Evolutionary conservation across 2,329 filamentous ascomycete species (phyloP), one percentile per base, ranked within the genome.

Genomic region (Aspergillus sp.): DNA sequence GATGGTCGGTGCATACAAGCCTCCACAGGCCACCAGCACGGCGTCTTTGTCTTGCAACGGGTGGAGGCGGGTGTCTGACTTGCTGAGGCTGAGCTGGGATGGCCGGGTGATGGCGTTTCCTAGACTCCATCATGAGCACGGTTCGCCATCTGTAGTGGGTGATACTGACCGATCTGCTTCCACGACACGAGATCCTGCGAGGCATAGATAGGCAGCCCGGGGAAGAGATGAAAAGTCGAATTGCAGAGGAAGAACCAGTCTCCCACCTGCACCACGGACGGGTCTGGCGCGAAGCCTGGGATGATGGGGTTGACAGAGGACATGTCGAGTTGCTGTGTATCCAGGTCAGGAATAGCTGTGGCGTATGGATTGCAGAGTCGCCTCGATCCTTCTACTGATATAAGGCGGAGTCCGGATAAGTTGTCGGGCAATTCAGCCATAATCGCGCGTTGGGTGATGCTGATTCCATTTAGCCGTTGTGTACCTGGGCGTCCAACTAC

Each of bases 221-320:
- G 77, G 60, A 89, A 90, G 3, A 88, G 82, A 59, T 89, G 90
- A 2, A 87, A 87, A 1, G 83, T 81, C 30, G 89, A 79, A 55
- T 87, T 82, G 40, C 89, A 81, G 59, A 69, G 52, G 51, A 64
- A 63, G 20, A 61, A 62, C n/a, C 44, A 44, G 32, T 51, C 57
- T 13, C 19, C 59, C 2, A 61, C 53, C 10, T 16, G 45, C 30
- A 59, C 42, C 24, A 44, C 38, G 1, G 55, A 60, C 16, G 59
- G 59, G 42, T 61, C 59, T 8, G 59, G 55, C 2, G 53, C 53
- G 35, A 60, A 61, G 14, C 59, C 59, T 19, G 55, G 54, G 41
- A 56, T 35, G 32, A 60, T 58, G 5, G 57, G 57, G 36, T 60
- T 58, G 9, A 30, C 26, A 22, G 22, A 22, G 26, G 26, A 30